phyloP scores from a whole-genome alignment of 2,329 filamentous ascomycete genomes.

The Diaporthe vexans region DNA sequence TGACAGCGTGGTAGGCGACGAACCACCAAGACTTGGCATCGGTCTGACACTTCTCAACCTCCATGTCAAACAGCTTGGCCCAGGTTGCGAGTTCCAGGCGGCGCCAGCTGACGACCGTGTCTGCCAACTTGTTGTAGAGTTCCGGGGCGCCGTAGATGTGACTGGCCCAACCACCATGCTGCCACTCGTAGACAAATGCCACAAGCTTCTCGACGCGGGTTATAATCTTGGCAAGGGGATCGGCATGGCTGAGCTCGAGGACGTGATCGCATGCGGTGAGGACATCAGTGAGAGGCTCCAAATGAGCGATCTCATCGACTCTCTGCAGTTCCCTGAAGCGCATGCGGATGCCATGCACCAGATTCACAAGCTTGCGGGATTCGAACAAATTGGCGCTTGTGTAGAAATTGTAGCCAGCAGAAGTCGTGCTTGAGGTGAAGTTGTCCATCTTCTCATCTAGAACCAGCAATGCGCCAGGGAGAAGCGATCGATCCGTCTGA shows the following conservation, averaged over 20 bases:
- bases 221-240: conserved; percentile 88
- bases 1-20: conserved; percentile 89
- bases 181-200: conserved; percentile 91
- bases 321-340: conserved; percentile 81
- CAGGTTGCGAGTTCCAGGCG: conserved; percentile 93
- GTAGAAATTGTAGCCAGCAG: conserved; percentile 86
- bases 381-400: conserved; percentile 83
- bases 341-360: conserved; percentile 77
- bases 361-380: conserved; percentile 77
- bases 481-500: conserved; percentile 65
- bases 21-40: conserved; percentile 96
- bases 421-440: conserved; percentile 55
- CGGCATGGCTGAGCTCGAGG: conserved; percentile 80
- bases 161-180: conserved; percentile 87
- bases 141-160: conserved; percentile 78
- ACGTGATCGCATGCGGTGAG: conserved; percentile 81
- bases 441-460: conserved; percentile 72
- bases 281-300: conserved; percentile 84
- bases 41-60: conserved; percentile 80
- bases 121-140: conserved; percentile 83
- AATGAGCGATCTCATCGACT: conserved; percentile 77
- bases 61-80: conserved; percentile 89
- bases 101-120: conserved; percentile 88
- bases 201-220: conserved; percentile 91
- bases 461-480: conserved; percentile 76